Percentiles rank a stretch among this genome's conserved stretches.
These are phyloP conservation scores for Auricularia auricula-judae DNA, from an alignment of 768 basidiomycete genomes.

Conservation along the genomic window DNA sequence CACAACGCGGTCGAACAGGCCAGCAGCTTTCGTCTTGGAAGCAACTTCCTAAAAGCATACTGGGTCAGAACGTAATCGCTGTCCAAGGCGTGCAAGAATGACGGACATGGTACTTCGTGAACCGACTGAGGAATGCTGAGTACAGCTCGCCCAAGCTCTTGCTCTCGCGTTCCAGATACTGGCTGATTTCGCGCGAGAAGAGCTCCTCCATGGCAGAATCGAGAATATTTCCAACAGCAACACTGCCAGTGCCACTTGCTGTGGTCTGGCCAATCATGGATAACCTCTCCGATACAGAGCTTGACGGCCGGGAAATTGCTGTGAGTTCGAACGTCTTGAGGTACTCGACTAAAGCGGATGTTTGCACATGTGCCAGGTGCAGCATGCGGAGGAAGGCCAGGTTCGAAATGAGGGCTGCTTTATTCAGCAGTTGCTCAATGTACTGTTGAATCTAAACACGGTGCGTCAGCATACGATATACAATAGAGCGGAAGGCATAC, in stretches of 20 bases:
- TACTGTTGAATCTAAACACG: constrained; percentile 82
- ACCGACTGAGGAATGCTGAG: constrained; percentile 53
- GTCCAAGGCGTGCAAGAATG: constrained; percentile 3
- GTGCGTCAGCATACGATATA: too few relatives aligned
- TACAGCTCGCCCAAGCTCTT: constrained; percentile 75
- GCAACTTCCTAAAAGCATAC: constrained; percentile 34
- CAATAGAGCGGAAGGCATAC: constrained; percentile 31
- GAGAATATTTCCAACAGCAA: constrained; percentile 74
- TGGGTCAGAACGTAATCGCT: not conserved
- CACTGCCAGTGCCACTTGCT: constrained; percentile 27
- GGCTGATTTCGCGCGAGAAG: constrained; percentile 81
- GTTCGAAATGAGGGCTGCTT: constrained; percentile 66
- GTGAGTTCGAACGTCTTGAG: constrained; percentile 85
- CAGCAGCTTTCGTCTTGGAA: constrained; percentile 55
- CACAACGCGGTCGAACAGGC: constrained; percentile 84
- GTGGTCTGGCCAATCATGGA: constrained; percentile 15
- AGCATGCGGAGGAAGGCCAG: constrained; percentile 85
- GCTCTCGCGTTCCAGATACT: constrained; percentile 88
- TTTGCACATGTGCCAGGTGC: constrained; percentile 75
- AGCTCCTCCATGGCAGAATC: constrained; percentile 94
- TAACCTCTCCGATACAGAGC: constrained; percentile 40
- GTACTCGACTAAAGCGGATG: constrained; percentile 74
- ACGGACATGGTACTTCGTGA: constrained; percentile 84
- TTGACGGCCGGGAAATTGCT: constrained; percentile 51
- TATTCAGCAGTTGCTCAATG: constrained; percentile 78